phyloP scores from a whole-genome alignment of 805 yeast species.

The Clavispora asparagi region DNA sequence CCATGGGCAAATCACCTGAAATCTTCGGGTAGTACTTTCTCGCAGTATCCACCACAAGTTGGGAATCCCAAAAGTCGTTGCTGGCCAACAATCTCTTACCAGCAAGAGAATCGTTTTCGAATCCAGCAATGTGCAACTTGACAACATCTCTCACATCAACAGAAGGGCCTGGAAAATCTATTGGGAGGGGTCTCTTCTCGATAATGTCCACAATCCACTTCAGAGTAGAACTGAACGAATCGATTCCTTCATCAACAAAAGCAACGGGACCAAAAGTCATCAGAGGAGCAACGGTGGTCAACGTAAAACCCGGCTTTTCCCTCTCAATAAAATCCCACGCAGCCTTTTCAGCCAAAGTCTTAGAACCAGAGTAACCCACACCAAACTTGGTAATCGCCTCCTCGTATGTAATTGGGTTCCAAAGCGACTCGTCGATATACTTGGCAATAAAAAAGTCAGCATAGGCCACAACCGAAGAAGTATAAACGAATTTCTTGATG shows the following conservation, averaged over 20 bases:
- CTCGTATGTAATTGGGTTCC: constrained; percentile 52
- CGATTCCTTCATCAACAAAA: constrained; percentile 23
- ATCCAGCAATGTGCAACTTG: constrained; percentile 3
- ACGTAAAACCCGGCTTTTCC: constrained; percentile 31
- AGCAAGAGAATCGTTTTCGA: constrained; percentile 18
- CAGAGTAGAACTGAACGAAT: not conserved
- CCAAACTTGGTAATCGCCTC: constrained; percentile 15
- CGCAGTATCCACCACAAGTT: no score
- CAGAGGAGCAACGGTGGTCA: constrained; percentile 40
- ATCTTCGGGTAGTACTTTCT: no score
- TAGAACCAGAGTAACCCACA: constrained; percentile 1
- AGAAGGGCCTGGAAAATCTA: not conserved
- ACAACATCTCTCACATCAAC: constrained; percentile 19
- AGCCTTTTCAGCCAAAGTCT: constrained; percentile 6
- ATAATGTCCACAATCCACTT: no score
- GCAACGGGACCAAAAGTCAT: constrained; percentile 45
- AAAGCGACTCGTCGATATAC: constrained; percentile 17
- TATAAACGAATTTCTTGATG: constrained; percentile 6
- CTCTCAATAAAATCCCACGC: constrained; percentile 49
- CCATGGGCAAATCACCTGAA: no score
- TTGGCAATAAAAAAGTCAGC: not conserved
- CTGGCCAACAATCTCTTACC: constrained; percentile 8
- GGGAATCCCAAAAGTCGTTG: no score
- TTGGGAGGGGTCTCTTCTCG: no score
- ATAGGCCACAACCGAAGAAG: constrained; percentile 11